Conservation (phyloP, 140 eudicot genomes). For the Bidens hawaiensis region DNA sequence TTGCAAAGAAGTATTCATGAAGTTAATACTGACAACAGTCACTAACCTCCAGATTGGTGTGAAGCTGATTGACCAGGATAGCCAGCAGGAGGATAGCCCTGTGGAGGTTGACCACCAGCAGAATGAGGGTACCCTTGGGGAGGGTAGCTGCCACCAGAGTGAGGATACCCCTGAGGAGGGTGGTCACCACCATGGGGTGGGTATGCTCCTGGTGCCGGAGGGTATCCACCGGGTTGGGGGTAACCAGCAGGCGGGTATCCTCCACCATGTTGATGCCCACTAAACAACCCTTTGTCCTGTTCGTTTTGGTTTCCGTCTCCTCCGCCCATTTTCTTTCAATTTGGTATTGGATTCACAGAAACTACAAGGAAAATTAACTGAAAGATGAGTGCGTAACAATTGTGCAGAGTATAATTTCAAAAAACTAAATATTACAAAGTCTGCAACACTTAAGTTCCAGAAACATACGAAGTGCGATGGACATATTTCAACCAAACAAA, state of each 20-base stretch:
- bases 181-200: slow-evolving; percentile 29
- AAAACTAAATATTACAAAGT: neutral
- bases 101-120: slow-evolving; percentile 35
- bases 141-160: slow-evolving; percentile 34
- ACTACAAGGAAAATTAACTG: neutral
- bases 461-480: neutral
- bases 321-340: slow-evolving; percentile 40
- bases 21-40: neutral
- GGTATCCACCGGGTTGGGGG: slow-evolving; percentile 32
- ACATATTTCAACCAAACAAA: neutral
- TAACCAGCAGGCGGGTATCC: slow-evolving; percentile 24
- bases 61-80: slow-evolving; percentile 60
- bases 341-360: slow-evolving; percentile 6
- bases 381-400: neutral
- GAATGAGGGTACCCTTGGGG: slow-evolving; percentile 22
- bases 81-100: slow-evolving; percentile 54
- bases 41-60: slow-evolving; percentile 60
- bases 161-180: slow-evolving; percentile 42
- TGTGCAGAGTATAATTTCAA: neutral
- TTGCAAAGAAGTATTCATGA: slow-evolving; percentile 4
- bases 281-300: slow-evolving; percentile 45
- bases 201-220: slow-evolving; percentile 11
- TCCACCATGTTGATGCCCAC: slow-evolving; percentile 37
- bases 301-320: slow-evolving; percentile 31
- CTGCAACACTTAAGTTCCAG: neutral